These are phyloP conservation scores for Sodiomyces alkalinus DNA, from an alignment of 2,329 filamentous ascomycete species.

Conservation along the genomic window DNA sequence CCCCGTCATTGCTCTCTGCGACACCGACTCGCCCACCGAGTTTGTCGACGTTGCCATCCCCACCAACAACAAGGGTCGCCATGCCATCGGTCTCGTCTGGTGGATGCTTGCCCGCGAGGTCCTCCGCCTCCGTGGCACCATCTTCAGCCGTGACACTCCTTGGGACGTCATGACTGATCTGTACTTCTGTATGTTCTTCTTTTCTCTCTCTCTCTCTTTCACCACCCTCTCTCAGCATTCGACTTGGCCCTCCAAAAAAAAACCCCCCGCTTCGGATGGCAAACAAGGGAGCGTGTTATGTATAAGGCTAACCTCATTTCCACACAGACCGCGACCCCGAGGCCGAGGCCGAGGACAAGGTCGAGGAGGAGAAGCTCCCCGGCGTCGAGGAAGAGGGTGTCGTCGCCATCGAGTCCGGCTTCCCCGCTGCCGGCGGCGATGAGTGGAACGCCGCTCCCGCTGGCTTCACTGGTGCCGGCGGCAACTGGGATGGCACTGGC, in stretches of 20 bases:
- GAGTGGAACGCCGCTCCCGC: conserved; percentile 66
- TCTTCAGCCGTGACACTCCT: conserved; percentile 87
- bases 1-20: conserved; percentile 96
- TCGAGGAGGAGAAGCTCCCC: conserved; percentile 81
- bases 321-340: conserved; percentile 82
- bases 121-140: conserved; percentile 93
- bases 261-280: too few species aligned
- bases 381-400: conserved; percentile 73
- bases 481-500: conserved; percentile 42
- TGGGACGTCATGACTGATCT: conserved; percentile 99
- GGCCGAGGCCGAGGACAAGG: conserved; percentile 97
- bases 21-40: conserved; percentile 98
- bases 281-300: too few species aligned
- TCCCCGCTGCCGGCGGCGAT: conserved; percentile 52
- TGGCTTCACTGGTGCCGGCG: conserved; percentile 48
- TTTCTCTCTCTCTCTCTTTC: neutral
- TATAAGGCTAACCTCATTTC: conserved; percentile 1
- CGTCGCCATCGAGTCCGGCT: conserved; percentile 64
- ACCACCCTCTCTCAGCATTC: too few species aligned
- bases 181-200: conserved; percentile 72
- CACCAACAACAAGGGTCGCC: conserved; percentile 99
- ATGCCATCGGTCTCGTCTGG: conserved; percentile 97
- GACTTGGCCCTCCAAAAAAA: too few species aligned
- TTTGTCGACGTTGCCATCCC: conserved; percentile 99
- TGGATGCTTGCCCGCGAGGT: conserved; percentile 99